Conservation (phyloP, 2,329 filamentous ascomycete species). For the Epichloe gansuensis region DNA sequence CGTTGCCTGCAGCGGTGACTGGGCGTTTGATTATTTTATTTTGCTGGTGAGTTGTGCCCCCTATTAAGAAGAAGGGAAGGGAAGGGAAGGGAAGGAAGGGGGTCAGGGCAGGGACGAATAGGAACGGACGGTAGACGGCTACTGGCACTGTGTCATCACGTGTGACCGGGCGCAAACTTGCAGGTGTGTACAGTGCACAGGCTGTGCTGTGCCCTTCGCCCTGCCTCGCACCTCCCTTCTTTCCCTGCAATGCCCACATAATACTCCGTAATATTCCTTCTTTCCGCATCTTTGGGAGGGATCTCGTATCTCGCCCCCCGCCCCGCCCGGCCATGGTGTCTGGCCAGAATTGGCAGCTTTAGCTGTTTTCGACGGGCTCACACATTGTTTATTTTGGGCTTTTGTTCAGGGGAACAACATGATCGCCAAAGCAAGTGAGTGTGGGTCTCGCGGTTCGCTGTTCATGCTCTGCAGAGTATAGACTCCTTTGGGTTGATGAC, state of each 20-base stretch:
- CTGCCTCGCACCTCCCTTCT: neutral
- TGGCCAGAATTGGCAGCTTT: too few species aligned
- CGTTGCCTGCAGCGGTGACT: constrained; percentile 28
- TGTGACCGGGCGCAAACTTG: neutral
- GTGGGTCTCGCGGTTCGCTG: too few species aligned
- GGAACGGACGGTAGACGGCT: neutral
- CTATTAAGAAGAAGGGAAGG: neutral
- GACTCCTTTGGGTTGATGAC: too few species aligned
- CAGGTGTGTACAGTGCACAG: neutral
- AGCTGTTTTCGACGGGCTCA: too few species aligned
- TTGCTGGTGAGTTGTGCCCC: neutral
- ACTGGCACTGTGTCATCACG: neutral
- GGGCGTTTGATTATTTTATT: neutral
- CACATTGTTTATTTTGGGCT: too few species aligned
- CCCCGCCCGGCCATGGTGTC: too few species aligned
- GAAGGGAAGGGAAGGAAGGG: too few species aligned
- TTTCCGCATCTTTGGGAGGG: neutral
- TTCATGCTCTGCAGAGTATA: too few species aligned
- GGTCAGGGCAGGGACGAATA: too few species aligned
- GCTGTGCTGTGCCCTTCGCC: neutral
- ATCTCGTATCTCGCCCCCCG: too few species aligned
- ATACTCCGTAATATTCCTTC: neutral
- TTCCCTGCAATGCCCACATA: neutral
- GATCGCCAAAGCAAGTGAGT: too few species aligned
- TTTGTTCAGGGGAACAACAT: too few species aligned